Evolutionary conservation across 2,329 filamentous ascomycete species (phyloP), one percentile per base, ranked within the genome.

Genomic region (Colletotrichum echinochloae): DNA sequence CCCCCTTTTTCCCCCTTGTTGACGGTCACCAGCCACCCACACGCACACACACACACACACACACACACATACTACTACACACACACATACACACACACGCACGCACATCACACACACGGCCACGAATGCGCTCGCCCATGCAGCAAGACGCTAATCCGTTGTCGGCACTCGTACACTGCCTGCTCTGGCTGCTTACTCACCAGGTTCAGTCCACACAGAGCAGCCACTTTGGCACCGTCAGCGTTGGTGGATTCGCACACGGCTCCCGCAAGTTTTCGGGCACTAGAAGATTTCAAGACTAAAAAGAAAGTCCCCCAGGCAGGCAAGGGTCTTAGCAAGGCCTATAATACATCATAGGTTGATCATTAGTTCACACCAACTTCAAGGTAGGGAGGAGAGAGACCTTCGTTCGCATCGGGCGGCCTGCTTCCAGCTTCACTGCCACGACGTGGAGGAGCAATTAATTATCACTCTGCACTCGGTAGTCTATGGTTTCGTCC

Each of bases 321-420:
- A 39, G 41, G 56, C 67, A 66, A 61, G 64, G 67, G 56, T 56
- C 41, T 51, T 49, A 56, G 41, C 56, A 66, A 66, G 56, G 33
- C 63, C 41, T 48, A 14, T 46, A 62, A 41, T 67, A 67, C 67
- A 70, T 70, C 68, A 70, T 70, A 56, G 57, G 52, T 48, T 35
- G 67, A 52, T 70, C 67, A 66, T 37, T n/a, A 30, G 64, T 26
- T 37, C 26, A 35, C 56, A 16, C 35, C 2, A 12, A 37, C 41
- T 35, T 26, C 41, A 20, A 35, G 8, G 54, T 44, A 39, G 23
- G 55, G 26, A 68, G 20, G 9, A 12, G n/a, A n/a, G n/a, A 44
- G 23, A 33, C 28, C 57, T 44, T n/a, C n/a, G n/a, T 49, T 23
- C 23, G 41, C 30, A 60, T 49, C 30, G n/a, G n/a, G 59, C 30